A percentile compares a stretch with the other conserved stretches of the same genome.
Evolutionary conservation across 169 alveolate genomes (phyloP).

Genomic region (Eimeria maxima): DNA sequence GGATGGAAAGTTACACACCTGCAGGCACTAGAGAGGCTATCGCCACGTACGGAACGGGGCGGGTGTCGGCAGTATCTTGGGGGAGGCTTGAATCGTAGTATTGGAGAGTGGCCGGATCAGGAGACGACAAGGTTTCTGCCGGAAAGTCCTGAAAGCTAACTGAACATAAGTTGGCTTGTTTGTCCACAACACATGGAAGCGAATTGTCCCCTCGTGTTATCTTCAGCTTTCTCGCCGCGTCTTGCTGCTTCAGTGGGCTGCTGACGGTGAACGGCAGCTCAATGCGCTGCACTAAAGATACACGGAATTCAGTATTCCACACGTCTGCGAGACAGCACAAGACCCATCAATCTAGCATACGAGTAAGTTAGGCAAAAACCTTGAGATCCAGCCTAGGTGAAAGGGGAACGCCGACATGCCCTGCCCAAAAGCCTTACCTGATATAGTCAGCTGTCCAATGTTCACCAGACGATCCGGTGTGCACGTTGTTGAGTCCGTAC

Average conservation of each 20-base stretch:
- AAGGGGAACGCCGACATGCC: neutral
- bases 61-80: slow-evolving; percentile 24
- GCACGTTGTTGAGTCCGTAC: slow-evolving; percentile 65
- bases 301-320: slow-evolving; percentile 52
- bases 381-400: neutral
- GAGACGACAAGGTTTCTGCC: slow-evolving; percentile 31
- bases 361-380: neutral
- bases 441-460: slow-evolving; percentile 47
- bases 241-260: slow-evolving; percentile 40
- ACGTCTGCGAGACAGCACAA: slow-evolving; percentile 55
- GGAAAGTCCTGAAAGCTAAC: slow-evolving; percentile 44
- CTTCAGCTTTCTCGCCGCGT: neutral
- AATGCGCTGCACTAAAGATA: slow-evolving; percentile 1
- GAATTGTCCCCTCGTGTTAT: slow-evolving; percentile 44
- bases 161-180: neutral
- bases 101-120: slow-evolving; percentile 38
- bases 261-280: slow-evolving; percentile 35
- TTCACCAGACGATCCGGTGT: slow-evolving; percentile 49
- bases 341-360: neutral
- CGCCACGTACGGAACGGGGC: slow-evolving; percentile 43
- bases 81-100: slow-evolving; percentile 62
- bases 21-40: slow-evolving; percentile 57
- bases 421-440: slow-evolving; percentile 32
- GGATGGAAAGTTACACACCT: slow-evolving; percentile 21
- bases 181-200: slow-evolving; percentile 11